A percentile compares a stretch with the other conserved stretches of the same genome.
Conservation (phyloP, 257 asterid genomes). For the Lycium barbarum region DNA sequence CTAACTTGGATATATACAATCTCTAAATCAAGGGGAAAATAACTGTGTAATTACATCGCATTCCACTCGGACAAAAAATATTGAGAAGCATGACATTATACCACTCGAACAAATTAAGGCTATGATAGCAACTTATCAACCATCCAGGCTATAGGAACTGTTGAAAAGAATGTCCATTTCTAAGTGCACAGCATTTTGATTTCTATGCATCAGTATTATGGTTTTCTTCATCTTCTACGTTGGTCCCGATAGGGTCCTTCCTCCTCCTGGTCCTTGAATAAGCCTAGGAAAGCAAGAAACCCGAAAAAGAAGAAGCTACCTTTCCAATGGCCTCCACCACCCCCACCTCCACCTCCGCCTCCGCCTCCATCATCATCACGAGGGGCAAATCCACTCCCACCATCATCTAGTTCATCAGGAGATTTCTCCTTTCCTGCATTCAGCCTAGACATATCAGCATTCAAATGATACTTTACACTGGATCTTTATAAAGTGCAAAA, state of each 20-base stretch:
- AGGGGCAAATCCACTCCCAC: constrained; percentile 83
- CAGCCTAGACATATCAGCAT: constrained; percentile 1
- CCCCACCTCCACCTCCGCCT: constrained; percentile 81
- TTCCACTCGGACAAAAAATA: too few species aligned
- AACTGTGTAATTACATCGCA: too few species aligned
- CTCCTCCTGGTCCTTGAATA: constrained; percentile 68
- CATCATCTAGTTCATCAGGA: constrained; percentile 87
- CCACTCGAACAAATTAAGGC: not conserved
- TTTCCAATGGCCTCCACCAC: constrained; percentile 75
- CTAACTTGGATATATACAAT: too few species aligned
- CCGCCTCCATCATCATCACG: constrained; percentile 79
- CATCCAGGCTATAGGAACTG: not conserved
- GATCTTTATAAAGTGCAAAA: not conserved
- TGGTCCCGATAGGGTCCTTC: constrained; percentile 58
- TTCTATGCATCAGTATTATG: not conserved
- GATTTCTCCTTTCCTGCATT: constrained; percentile 78
- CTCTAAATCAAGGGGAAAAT: too few species aligned
- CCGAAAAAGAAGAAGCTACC: constrained; percentile 86
- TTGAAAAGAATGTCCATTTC: not conserved
- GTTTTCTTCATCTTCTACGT: constrained; percentile 46
- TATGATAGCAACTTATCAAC: not conserved
- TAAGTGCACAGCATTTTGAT: not conserved
- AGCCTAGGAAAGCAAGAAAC: constrained; percentile 68
- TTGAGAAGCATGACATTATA: not conserved
- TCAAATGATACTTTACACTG: not conserved